Conservation (phyloP, 2,329 filamentous ascomycete species). For the Sporothrix luriei region DNA sequence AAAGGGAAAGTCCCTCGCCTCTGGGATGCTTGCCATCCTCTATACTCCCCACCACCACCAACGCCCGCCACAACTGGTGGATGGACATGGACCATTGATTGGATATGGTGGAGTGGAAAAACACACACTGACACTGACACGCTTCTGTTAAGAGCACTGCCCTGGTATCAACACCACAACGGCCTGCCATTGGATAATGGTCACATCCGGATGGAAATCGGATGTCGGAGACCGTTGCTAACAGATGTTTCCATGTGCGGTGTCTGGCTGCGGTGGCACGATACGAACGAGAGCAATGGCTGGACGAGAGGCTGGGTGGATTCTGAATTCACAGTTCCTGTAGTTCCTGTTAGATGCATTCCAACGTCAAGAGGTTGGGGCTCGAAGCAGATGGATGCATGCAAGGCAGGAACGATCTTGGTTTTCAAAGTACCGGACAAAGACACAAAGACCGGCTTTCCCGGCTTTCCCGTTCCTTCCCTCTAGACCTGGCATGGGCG, state of each 20-base stretch:
- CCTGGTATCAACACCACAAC: not conserved
- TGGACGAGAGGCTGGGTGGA: too few species aligned
- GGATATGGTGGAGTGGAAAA: not conserved
- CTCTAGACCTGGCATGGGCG: constrained; percentile 1
- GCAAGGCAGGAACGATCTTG: not conserved
- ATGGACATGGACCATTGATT: constrained; percentile 17
- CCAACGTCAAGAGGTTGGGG: too few species aligned
- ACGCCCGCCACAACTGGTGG: constrained; percentile 12
- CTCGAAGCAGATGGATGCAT: not conserved
- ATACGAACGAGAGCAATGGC: not conserved
- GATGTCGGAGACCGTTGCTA: not conserved
- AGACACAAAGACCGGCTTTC: constrained; percentile 4
- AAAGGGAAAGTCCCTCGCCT: constrained; percentile 21
- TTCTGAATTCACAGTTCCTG: too few species aligned
- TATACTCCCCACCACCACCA: constrained; percentile 12
- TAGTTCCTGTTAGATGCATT: not conserved
- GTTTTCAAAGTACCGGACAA: not conserved
- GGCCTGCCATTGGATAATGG: constrained; percentile 3
- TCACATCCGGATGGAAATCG: not conserved
- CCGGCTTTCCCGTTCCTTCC: constrained; percentile 11
- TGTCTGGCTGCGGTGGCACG: not conserved
- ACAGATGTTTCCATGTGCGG: not conserved
- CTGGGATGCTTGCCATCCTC: not conserved
- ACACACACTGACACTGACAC: too few species aligned
- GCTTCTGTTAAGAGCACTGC: too few species aligned